These are phyloP conservation scores for Pseudogymnoascus sp. DNA, from an alignment of 2,329 filamentous ascomycete species.

Conservation along the genomic window DNA sequence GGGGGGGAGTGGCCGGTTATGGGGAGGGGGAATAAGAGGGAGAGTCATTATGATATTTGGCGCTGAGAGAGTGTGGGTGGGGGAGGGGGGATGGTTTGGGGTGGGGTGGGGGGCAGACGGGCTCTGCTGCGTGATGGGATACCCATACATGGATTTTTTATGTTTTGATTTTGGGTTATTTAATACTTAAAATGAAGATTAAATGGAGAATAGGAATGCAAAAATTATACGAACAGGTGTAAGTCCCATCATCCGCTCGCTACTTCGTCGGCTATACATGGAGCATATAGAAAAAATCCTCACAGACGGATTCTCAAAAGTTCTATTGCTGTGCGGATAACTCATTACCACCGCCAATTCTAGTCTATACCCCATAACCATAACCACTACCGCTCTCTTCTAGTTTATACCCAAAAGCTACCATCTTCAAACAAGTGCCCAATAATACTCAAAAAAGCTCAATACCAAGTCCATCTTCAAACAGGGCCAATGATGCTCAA, in stretches of 20 bases:
- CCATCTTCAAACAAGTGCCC: neutral
- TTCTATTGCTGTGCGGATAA: neutral
- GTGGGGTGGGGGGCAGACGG: neutral
- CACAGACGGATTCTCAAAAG: neutral
- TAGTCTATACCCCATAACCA: neutral
- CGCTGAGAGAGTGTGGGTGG: constrained; percentile 11
- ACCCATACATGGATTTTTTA: neutral
- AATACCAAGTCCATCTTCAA: neutral
- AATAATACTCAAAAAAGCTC: neutral
- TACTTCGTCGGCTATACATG: too few relatives aligned
- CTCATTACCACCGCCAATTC: neutral
- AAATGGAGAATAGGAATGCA: too few relatives aligned
- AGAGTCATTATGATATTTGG: constrained; percentile 26
- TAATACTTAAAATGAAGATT: too few relatives aligned
- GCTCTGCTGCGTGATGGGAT: neutral
- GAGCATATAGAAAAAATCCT: neutral
- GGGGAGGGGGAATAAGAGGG: constrained; percentile 12
- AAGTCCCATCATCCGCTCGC: too few relatives aligned
- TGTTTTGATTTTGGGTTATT: neutral
- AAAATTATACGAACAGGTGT: too few relatives aligned
- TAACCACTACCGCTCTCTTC: neutral
- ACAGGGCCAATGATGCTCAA: neutral
- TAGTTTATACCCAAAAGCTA: neutral
- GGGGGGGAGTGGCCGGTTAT: neutral
- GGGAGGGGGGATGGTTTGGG: neutral